phyloP scores from a whole-genome alignment of 2,329 filamentous ascomycete genomes.

The Canariomyces notabilis region DNA sequence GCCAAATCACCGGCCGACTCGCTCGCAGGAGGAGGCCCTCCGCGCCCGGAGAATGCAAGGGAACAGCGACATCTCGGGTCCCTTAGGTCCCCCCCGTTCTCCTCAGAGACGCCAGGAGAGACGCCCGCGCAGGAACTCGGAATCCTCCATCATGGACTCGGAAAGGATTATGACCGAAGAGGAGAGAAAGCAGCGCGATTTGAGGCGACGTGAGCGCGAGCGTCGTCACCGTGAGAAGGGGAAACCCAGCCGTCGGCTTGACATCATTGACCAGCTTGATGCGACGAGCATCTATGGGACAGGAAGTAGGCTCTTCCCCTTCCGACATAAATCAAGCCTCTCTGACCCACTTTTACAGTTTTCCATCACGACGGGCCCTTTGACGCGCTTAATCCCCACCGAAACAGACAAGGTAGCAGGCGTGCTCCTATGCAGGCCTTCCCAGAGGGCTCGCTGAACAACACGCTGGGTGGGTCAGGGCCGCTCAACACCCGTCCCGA shows the following conservation, averaged over 20 bases:
- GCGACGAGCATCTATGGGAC: slow-evolving; percentile 93
- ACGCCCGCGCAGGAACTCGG: slow-evolving; percentile 69
- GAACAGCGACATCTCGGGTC: slow-evolving; percentile 33
- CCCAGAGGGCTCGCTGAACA: slow-evolving; percentile 87
- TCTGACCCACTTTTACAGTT: slow-evolving; percentile 46
- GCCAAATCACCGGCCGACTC: slow-evolving; percentile 54
- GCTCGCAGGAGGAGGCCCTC: slow-evolving; percentile 62
- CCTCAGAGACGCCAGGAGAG: slow-evolving; percentile 34
- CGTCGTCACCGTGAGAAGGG: slow-evolving; percentile 49
- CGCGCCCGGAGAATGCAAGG: slow-evolving; percentile 42
- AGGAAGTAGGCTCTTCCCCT: slow-evolving; percentile 59
- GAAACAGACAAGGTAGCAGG: slow-evolving; percentile 77
- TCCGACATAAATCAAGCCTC: not conserved
- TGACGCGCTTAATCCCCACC: slow-evolving; percentile 90
- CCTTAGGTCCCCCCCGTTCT: slow-evolving; percentile 31
- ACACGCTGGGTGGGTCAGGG: slow-evolving; percentile 80
- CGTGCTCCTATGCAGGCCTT: slow-evolving; percentile 95
- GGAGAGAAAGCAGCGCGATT: slow-evolving; percentile 47
- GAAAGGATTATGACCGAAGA: slow-evolving; percentile 57
- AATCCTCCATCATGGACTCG: slow-evolving; percentile 61
- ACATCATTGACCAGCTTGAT: slow-evolving; percentile 95
- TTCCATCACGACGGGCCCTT: slow-evolving; percentile 98
- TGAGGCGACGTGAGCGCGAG: slow-evolving; percentile 48
- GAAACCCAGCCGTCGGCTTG: slow-evolving; percentile 55
- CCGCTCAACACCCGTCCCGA: slow-evolving; percentile 78